Conservation (phyloP, 768 basidiomycete species). For the Holtermannia corniformis region DNA sequence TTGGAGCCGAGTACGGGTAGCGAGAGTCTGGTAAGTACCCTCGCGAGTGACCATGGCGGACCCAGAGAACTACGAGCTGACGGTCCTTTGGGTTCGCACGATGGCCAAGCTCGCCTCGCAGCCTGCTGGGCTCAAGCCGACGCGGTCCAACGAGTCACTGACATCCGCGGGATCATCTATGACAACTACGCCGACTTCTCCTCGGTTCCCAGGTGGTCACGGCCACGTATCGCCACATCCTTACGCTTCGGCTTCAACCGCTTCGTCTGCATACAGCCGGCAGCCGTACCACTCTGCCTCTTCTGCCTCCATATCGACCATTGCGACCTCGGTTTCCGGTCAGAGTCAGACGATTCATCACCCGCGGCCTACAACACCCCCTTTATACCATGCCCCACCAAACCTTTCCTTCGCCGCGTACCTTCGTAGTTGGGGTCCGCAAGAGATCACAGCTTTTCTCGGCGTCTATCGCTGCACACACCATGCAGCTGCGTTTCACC, state of each 20-base stretch:
- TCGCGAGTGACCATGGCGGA: too few relatives aligned
- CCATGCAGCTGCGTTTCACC: slow-evolving; percentile 60
- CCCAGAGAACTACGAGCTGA: too few relatives aligned
- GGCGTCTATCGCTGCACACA: slow-evolving; percentile 61
- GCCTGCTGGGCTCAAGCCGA: neutral
- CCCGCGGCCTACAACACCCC: slow-evolving; percentile 27
- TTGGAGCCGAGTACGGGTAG: too few relatives aligned
- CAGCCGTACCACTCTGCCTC: neutral
- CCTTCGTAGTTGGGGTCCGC: slow-evolving; percentile 38
- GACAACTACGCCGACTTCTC: slow-evolving; percentile 33
- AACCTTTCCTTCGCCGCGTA: slow-evolving; percentile 26
- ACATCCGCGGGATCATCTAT: slow-evolving; percentile 27
- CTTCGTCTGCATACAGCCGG: neutral
- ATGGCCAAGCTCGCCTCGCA: neutral
- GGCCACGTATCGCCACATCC: slow-evolving; percentile 4
- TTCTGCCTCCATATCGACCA: slow-evolving; percentile 8
- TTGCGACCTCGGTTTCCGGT: slow-evolving; percentile 8
- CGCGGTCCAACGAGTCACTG: slow-evolving; percentile 14
- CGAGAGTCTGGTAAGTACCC: too few relatives aligned
- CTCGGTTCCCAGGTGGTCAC: slow-evolving; percentile 21
- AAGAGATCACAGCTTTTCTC: slow-evolving; percentile 59
- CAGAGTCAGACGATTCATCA: slow-evolving; percentile 9
- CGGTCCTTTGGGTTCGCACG: too few relatives aligned
- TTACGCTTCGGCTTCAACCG: slow-evolving; percentile 3
- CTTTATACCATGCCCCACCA: slow-evolving; percentile 21